Percentiles rank a stretch among this genome's conserved stretches.
These are phyloP conservation scores for Penicillium occitanis DNA, from an alignment of 2,329 filamentous ascomycete species.

Conservation along the genomic window DNA sequence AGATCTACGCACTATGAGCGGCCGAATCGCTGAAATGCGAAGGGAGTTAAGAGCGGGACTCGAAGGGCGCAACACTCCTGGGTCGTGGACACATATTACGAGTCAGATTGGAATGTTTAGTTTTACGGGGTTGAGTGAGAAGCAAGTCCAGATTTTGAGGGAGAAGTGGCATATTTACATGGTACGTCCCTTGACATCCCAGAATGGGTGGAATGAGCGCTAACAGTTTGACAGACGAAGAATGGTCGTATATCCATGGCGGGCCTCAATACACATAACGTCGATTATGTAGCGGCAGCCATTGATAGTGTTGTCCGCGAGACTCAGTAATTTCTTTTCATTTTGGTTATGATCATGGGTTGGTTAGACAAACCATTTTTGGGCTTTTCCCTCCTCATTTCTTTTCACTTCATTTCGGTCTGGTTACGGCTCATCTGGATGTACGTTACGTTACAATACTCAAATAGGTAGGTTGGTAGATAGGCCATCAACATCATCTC, in stretches of 20 bases:
- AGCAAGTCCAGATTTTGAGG: conserved; percentile 48
- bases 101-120: conserved; percentile 99
- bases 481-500: conserved; percentile 1
- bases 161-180: conserved; percentile 54
- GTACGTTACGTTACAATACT: neutral
- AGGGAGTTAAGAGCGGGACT: conserved; percentile 73
- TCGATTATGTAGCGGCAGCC: conserved; percentile 89
- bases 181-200: conserved; percentile 32
- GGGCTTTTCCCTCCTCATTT: neutral
- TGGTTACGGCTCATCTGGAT: conserved; percentile 3
- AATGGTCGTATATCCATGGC: conserved; percentile 99
- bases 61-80: conserved; percentile 73
- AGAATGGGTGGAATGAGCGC: too few relatives aligned
- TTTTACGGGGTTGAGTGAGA: conserved; percentile 61
- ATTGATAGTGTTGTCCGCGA: conserved; percentile 75
- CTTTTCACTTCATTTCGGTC: neutral
- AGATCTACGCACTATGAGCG: conserved; percentile 89
- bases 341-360: neutral
- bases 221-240: conserved; percentile 62
- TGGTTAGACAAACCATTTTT: neutral
- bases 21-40: conserved; percentile 91
- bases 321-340: conserved; percentile 26
- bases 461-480: neutral
- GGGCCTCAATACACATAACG: conserved; percentile 86
- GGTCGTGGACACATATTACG: conserved; percentile 96